Evolutionary conservation across 805 yeast genomes (phyloP).

Genomic region (Lipomyces japonicus): DNA sequence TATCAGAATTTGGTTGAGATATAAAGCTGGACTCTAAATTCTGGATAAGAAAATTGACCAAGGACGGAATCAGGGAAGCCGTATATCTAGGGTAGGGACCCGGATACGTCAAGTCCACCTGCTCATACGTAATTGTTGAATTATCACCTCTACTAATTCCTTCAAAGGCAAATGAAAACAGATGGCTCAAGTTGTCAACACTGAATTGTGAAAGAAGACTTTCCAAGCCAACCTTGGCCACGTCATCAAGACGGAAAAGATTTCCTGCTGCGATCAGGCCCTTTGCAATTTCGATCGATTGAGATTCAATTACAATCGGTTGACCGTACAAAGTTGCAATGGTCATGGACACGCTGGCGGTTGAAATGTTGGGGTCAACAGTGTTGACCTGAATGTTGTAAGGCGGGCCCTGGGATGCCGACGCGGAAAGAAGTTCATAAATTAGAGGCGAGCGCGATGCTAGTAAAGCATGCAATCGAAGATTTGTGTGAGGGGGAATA

Average conservation of each 20-base stretch:
- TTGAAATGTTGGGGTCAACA: constrained; percentile 32
- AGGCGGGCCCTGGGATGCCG: constrained; percentile 32
- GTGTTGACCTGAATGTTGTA: constrained; percentile 30
- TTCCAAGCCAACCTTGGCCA: constrained; percentile 31
- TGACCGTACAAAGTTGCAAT: constrained; percentile 38
- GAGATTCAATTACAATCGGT: constrained; percentile 25
- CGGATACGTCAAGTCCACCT: constrained; percentile 14
- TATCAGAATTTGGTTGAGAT: constrained; percentile 8
- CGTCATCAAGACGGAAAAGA: constrained; percentile 33
- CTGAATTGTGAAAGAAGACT: constrained; percentile 21
- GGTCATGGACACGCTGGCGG: constrained; percentile 33
- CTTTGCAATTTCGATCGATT: constrained; percentile 27
- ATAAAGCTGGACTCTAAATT: constrained; percentile 15
- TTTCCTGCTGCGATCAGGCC: constrained; percentile 36
- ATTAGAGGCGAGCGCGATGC: constrained; percentile 36
- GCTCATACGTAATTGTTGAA: neutral
- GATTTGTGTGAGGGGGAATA: constrained; percentile 31
- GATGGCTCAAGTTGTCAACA: constrained; percentile 26
- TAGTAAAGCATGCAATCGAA: constrained; percentile 37
- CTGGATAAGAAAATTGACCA: constrained; percentile 30
- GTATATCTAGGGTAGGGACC: constrained; percentile 39
- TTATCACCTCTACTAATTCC: neutral
- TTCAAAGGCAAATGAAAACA: constrained; percentile 32
- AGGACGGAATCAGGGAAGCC: constrained; percentile 24
- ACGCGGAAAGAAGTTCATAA: constrained; percentile 28